phyloP scores from a whole-genome alignment of 1,139 yeast genomes.

The Pichiaceae sp. region DNA sequence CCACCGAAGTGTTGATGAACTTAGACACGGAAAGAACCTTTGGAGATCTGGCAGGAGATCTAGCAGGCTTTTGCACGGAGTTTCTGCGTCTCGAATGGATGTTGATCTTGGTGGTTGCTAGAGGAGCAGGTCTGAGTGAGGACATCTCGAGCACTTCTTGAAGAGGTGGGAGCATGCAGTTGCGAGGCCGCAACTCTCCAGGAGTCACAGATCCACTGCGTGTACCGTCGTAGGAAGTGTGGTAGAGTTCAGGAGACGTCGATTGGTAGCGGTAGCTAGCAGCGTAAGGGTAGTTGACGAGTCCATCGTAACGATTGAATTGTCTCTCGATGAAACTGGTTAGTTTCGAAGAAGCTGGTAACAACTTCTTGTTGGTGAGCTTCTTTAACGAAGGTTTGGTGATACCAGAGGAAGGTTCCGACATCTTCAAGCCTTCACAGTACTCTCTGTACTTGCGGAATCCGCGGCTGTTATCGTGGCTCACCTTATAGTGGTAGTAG shows the following conservation, averaged over 20 bases:
- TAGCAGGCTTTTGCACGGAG: neutral
- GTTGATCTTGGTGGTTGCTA: neutral
- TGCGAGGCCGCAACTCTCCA: neutral
- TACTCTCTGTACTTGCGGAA: conserved; percentile 21
- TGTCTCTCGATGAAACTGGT: conserved; percentile 17
- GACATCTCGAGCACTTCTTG: conserved; percentile 8
- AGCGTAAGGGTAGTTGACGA: conserved; percentile 46
- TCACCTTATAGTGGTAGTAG: conserved; percentile 19
- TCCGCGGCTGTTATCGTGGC: conserved; percentile 19
- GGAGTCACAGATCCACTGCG: neutral
- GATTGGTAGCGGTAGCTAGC: conserved; percentile 41
- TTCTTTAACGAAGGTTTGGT: neutral
- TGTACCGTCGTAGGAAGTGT: conserved; percentile 1
- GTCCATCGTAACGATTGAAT: conserved; percentile 14
- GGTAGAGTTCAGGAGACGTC: conserved; percentile 12
- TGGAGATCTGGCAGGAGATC: neutral
- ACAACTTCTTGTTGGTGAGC: conserved; percentile 2
- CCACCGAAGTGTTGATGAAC: conserved; percentile 11
- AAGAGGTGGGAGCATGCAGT: conserved; percentile 11
- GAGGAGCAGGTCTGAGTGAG: conserved; percentile 8
- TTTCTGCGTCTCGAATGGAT: neutral
- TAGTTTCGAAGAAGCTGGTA: conserved; percentile 11
- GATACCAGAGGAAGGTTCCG: conserved; percentile 4
- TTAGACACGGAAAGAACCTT: conserved; percentile 7
- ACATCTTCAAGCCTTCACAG: conserved; percentile 8